phyloP scores from a whole-genome alignment of 2,329 filamentous ascomycete species.

The Emydomyces testavorans region DNA sequence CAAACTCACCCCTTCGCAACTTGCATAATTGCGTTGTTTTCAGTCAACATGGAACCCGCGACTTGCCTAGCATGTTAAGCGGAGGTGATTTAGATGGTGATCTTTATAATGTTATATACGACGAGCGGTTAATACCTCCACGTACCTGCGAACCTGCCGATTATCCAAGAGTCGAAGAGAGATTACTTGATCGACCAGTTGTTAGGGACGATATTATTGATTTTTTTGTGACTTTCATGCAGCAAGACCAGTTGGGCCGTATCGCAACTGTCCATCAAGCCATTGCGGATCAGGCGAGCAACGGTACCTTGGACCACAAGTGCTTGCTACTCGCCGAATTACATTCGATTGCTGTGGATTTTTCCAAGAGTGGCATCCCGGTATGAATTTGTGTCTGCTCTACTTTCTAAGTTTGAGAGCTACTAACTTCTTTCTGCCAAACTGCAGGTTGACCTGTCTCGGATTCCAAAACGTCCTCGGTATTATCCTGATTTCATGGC shows the following conservation, averaged over 20 bases:
- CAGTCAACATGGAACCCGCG: constrained; percentile 56
- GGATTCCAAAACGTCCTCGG: constrained; percentile 14
- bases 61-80: constrained; percentile 65
- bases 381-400: constrained; percentile 22
- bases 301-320: constrained; percentile 42
- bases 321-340: constrained; percentile 50
- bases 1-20: constrained; percentile 47
- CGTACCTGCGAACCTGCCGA: constrained; percentile 50
- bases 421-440: constrained; percentile 2
- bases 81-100: constrained; percentile 81
- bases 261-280: constrained; percentile 56
- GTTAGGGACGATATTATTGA: constrained; percentile 55
- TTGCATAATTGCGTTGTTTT: constrained; percentile 70
- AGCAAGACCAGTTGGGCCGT: constrained; percentile 52
- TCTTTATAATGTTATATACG: constrained; percentile 68
- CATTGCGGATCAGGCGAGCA: constrained; percentile 46
- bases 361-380: constrained; percentile 60
- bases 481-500: constrained; percentile 46
- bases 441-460: constrained; percentile 14
- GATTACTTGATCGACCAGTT: constrained; percentile 52
- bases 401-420: constrained; percentile 7
- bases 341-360: constrained; percentile 62
- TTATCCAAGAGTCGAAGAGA: constrained; percentile 50
- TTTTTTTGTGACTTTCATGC: constrained; percentile 73
- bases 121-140: constrained; percentile 41